Base-by-base conservation (phyloP, 2,329 filamentous ascomycete genomes). In the Trichoderma breve region DNA sequence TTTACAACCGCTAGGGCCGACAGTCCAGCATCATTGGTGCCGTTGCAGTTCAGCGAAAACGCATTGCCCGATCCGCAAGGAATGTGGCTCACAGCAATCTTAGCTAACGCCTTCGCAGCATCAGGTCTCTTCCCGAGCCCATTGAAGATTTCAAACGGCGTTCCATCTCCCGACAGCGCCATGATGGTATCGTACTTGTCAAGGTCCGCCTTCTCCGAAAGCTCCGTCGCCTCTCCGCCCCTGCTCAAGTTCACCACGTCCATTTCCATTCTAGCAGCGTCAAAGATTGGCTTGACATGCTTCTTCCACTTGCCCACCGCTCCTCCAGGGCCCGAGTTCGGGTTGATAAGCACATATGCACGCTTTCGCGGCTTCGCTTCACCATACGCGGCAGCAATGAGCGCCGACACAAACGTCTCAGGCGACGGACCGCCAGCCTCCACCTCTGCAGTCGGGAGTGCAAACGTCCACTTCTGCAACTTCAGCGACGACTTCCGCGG, bases 11-110 rank as follows among this genome's bases (percentile, higher is more conserved):
- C 91, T 73, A 98, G 84, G 1, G 95, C 93, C 0, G 95, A 94
- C 60, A 93, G 81, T 73, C 90, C 92, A 9, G 92, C 88, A 74
- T 88, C 90, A 74, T 91, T 88, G 0, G 94, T 95, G 6, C 95
- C 96, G 75, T 93, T 94, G 61, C 97, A 83, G 80, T 98, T 98
- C 83, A 92, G 91, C 74, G 93, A 93, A 90, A 98, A 92, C 26
- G 93, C 96, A 80, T 99, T 99, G 6, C 96, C 96, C 64, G 93
- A 96, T 15, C 96, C 96, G 78, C 95, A 97, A 1, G 96, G 96
- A 43, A 99, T 86, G 78, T 97, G 93, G 26, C 91, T 91, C 2
- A 99, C 90, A 1, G 96, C 93, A 15, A 98, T 83, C 77, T 91
- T 92, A 26, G 86, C 83, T 73, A 99, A 83, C 0, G 95, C 96